Percentiles rank a stretch among this genome's conserved stretches.
phyloP scores from a whole-genome alignment of 495 filamentous ascomycete species.

The Oidiodendron maius region DNA sequence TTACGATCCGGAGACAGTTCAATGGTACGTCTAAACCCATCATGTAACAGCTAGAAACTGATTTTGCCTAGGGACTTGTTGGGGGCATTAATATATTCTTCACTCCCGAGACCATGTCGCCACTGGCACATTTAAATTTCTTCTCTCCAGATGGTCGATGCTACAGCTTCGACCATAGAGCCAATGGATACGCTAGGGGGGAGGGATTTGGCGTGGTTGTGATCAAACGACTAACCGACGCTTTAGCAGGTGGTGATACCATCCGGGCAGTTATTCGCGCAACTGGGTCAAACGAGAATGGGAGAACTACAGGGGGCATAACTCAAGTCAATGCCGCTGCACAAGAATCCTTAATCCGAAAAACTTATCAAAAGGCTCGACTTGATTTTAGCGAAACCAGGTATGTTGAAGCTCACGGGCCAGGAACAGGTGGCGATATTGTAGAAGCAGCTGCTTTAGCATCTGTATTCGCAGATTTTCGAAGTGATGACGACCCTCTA shows the following conservation, averaged over 20 bases:
- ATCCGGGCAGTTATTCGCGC: conserved; percentile 47
- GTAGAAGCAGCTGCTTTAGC: conserved; percentile 21
- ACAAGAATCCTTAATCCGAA: conserved; percentile 48
- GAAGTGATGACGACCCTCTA: conserved; percentile 23
- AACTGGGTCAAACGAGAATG: conserved; percentile 55
- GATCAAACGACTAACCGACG: conserved; percentile 30
- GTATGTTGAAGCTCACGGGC: conserved; percentile 37
- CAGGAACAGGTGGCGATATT: conserved; percentile 52
- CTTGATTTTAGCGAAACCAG: conserved; percentile 36
- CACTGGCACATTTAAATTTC: conserved; percentile 19
- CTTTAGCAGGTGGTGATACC: conserved; percentile 34
- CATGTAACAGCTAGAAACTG: too few species aligned
- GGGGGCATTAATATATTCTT: neutral
- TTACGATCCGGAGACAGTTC: conserved; percentile 36
- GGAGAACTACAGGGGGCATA: conserved; percentile 50
- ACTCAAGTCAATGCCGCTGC: conserved; percentile 49
- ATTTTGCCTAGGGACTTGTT: conserved; percentile 32
- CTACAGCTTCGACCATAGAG: conserved; percentile 39
- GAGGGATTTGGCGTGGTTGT: conserved; percentile 37
- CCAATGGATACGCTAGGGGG: conserved; percentile 46
- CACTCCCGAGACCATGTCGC: conserved; percentile 13
- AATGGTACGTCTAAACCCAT: too few species aligned
- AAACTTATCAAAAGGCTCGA: conserved; percentile 39
- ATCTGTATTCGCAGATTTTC: neutral
- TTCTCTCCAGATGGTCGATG: conserved; percentile 33